Evolutionary conservation across 2,329 filamentous ascomycete species (phyloP).

Genomic region (Hawksworthiomyces lignivorus): DNA sequence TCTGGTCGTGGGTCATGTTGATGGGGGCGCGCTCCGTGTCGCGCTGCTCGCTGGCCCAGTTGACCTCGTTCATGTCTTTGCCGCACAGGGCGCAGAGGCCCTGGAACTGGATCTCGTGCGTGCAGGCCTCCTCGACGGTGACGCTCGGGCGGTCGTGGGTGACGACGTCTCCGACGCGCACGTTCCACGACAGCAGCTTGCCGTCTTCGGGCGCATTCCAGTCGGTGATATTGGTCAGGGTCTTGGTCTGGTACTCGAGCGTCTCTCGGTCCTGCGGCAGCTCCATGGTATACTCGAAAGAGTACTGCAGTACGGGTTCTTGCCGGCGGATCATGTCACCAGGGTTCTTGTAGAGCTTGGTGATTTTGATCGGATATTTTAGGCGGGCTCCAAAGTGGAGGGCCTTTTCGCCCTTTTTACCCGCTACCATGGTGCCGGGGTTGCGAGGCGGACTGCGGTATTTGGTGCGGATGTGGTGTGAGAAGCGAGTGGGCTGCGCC

Average conservation of each 20-base stretch:
- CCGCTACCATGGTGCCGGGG: conserved; percentile 9
- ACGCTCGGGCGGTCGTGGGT: conserved; percentile 51
- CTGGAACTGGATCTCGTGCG: conserved; percentile 83
- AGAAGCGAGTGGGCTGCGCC: conserved; percentile 11
- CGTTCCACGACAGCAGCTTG: conserved; percentile 66
- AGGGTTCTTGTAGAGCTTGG: conserved; percentile 67
- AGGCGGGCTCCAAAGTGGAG: conserved; percentile 55
- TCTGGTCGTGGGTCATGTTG: conserved; percentile 91
- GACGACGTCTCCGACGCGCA: conserved; percentile 60
- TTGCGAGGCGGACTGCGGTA: conserved; percentile 6
- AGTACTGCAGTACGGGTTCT: conserved; percentile 77
- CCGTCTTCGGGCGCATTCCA: conserved; percentile 84
- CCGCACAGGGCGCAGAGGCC: conserved; percentile 89
- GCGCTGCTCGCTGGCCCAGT: conserved; percentile 71
- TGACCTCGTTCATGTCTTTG: conserved; percentile 88
- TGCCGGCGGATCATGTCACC: conserved; percentile 70
- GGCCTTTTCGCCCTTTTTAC: conserved; percentile 18
- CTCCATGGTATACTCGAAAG: conserved; percentile 71
- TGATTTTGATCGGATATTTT: conserved; percentile 90
- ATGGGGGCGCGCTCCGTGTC: conserved; percentile 84
- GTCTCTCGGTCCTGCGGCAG: conserved; percentile 56
- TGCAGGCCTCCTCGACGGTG: conserved; percentile 83
- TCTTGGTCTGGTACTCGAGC: conserved; percentile 55
- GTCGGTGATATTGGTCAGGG: conserved; percentile 62
- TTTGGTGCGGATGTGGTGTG: conserved; percentile 11